Evolutionary conservation across 371 early-diverging fungal genomes (phyloP).

Genomic region (Smittium culicis): DNA sequence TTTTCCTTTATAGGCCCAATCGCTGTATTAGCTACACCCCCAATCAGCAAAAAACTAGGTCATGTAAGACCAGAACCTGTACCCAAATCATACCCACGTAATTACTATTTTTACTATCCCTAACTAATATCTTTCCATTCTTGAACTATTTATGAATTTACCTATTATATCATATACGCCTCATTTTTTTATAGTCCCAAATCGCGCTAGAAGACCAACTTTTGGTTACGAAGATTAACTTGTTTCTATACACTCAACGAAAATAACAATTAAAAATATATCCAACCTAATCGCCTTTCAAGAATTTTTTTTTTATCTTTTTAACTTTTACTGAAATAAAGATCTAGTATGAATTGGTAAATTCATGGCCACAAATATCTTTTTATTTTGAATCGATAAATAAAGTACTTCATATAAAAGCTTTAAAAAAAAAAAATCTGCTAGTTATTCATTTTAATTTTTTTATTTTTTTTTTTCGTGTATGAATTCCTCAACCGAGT

Average conservation of each 20-base stretch:
- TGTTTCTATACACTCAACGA: too few relatives aligned
- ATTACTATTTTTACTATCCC: constrained; percentile 12
- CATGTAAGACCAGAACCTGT: constrained; percentile 18
- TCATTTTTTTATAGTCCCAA: constrained; percentile 20
- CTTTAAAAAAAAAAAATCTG: too few relatives aligned
- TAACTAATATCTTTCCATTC: not conserved
- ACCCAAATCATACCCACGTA: constrained; percentile 28
- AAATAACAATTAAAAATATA: too few relatives aligned
- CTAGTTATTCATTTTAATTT: too few relatives aligned
- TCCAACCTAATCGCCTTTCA: too few relatives aligned
- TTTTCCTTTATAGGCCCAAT: constrained; percentile 20
- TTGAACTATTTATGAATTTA: not conserved
- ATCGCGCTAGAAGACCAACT: constrained; percentile 23
- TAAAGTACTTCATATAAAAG: too few relatives aligned
- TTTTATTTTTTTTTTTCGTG: too few relatives aligned
- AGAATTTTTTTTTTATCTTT: too few relatives aligned
- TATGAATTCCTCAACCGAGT: not conserved
- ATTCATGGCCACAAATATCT: too few relatives aligned
- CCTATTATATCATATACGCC: not conserved
- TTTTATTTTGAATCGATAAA: too few relatives aligned
- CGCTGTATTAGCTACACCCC: constrained; percentile 23
- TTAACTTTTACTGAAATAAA: too few relatives aligned
- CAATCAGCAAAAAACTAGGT: constrained; percentile 19
- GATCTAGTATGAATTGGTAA: too few relatives aligned
- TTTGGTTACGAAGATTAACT: constrained; percentile 27